Conservation (phyloP, 78 protist species). For the Dictyostelium firmibasis region DNA sequence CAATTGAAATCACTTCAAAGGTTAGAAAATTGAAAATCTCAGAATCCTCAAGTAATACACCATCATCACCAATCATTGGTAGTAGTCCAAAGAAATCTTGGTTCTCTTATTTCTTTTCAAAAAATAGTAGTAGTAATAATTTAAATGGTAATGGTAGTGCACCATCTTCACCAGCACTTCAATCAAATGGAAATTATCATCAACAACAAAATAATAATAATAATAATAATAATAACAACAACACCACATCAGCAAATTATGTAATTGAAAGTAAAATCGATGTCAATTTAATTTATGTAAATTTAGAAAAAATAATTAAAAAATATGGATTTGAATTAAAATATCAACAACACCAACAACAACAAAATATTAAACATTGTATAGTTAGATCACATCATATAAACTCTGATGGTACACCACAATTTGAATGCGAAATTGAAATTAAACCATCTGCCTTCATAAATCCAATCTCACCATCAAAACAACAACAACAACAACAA, state of each 20-base stretch:
- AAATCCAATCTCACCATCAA: background rate
- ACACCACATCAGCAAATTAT: background rate
- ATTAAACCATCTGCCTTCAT: background rate
- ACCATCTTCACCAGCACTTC: conserved; percentile 8
- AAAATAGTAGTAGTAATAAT: conserved; percentile 5
- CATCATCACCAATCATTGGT: conserved; percentile 67
- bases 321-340: conserved; percentile 51
- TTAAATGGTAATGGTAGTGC: background rate
- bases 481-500: background rate
- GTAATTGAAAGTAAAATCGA: conserved; percentile 59
- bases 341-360: background rate
- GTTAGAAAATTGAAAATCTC: conserved; percentile 42
- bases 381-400: background rate
- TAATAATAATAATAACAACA: background rate
- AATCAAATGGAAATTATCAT: background rate
- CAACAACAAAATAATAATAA: background rate
- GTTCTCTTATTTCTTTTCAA: conserved; percentile 80
- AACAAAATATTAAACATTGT: conserved; percentile 6
- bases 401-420: conserved; percentile 20
- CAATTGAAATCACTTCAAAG: conserved; percentile 55
- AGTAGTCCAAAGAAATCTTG: conserved; percentile 77
- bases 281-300: conserved; percentile 51
- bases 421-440: conserved; percentile 22
- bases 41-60: background rate
- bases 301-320: conserved; percentile 31